A percentile compares a stretch with the other conserved stretches of the same genome.
phyloP scores from a whole-genome alignment of 2,329 filamentous ascomycete species.

The Thielaviopsis musarum region DNA sequence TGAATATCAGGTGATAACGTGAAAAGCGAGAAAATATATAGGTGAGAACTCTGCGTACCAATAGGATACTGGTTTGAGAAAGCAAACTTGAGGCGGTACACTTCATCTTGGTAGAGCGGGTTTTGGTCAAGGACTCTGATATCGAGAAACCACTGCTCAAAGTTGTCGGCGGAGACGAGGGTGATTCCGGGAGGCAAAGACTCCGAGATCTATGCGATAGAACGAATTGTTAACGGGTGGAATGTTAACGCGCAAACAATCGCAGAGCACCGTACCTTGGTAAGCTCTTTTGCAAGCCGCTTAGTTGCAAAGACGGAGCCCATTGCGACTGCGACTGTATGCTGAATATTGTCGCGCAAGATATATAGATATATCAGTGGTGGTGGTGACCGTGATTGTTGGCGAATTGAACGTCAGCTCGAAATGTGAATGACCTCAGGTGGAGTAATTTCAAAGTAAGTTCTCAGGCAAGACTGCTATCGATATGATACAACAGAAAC shows the following conservation, averaged over 20 bases:
- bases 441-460: too few relatives aligned
- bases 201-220: conserved; percentile 30
- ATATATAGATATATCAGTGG: not conserved
- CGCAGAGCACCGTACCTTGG: conserved; percentile 27
- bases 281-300: conserved; percentile 41
- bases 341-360: not conserved
- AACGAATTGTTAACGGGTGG: not conserved
- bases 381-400: not conserved
- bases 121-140: conserved; percentile 82
- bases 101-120: conserved; percentile 67
- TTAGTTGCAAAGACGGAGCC: conserved; percentile 33
- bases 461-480: too few relatives aligned
- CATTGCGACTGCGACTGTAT: not conserved
- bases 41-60: conserved; percentile 34
- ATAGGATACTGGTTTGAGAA: conserved; percentile 82
- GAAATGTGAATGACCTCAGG: not conserved
- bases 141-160: conserved; percentile 84
- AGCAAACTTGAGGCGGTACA: conserved; percentile 71
- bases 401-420: not conserved
- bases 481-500: too few relatives aligned
- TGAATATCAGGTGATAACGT: not conserved
- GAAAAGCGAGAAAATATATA: not conserved
- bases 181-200: conserved; percentile 52
- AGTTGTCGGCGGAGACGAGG: conserved; percentile 64
- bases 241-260: not conserved